Percentiles rank a stretch among this genome's conserved stretches.
These are phyloP conservation scores for Alternaria postmessia DNA, from an alignment of 2,329 filamentous ascomycete genomes.

Conservation along the genomic window DNA sequence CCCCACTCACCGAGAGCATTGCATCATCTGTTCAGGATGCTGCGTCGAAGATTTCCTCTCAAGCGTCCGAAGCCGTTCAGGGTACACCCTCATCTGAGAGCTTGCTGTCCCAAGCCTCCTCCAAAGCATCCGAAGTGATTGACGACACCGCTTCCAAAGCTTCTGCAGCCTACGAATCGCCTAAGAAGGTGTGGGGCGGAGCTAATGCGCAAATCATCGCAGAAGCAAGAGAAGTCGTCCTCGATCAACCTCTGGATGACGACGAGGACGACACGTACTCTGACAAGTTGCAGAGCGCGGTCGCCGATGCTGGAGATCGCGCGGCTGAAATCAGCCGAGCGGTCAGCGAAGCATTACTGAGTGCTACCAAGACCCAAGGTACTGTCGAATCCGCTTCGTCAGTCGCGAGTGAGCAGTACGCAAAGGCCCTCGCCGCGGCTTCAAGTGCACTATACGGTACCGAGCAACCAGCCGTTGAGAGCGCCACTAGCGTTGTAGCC, in stretches of 20 bases:
- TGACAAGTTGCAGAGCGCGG: slow-evolving; percentile 60
- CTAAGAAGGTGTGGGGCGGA: slow-evolving; percentile 63
- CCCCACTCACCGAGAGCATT: slow-evolving; percentile 42
- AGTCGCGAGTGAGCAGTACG: slow-evolving; percentile 65
- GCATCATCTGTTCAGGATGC: slow-evolving; percentile 49
- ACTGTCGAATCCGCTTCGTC: slow-evolving; percentile 61
- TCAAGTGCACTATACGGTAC: slow-evolving; percentile 65
- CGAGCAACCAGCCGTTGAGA: slow-evolving; percentile 52
- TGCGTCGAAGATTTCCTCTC: slow-evolving; percentile 42
- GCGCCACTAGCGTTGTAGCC: slow-evolving; percentile 60
- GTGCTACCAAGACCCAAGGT: slow-evolving; percentile 56
- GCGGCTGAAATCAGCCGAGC: slow-evolving; percentile 63
- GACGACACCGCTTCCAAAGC: slow-evolving; percentile 31
- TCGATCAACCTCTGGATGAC: slow-evolving; percentile 60
- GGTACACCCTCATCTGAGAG: slow-evolving; percentile 25
- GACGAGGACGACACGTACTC: slow-evolving; percentile 59
- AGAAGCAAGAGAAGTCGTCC: slow-evolving; percentile 56
- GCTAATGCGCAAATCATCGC: slow-evolving; percentile 62
- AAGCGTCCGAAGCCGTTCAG: slow-evolving; percentile 35
- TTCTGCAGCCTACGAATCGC: slow-evolving; percentile 39
- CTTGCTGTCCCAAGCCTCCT: slow-evolving; percentile 38
- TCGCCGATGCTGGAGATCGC: slow-evolving; percentile 61
- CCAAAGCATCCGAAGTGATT: slow-evolving; percentile 29
- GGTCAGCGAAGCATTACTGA: slow-evolving; percentile 64
- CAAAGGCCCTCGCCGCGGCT: slow-evolving; percentile 64